Base-by-base conservation (phyloP, 345 rosid genomes). In the Lepidium africanum region DNA sequence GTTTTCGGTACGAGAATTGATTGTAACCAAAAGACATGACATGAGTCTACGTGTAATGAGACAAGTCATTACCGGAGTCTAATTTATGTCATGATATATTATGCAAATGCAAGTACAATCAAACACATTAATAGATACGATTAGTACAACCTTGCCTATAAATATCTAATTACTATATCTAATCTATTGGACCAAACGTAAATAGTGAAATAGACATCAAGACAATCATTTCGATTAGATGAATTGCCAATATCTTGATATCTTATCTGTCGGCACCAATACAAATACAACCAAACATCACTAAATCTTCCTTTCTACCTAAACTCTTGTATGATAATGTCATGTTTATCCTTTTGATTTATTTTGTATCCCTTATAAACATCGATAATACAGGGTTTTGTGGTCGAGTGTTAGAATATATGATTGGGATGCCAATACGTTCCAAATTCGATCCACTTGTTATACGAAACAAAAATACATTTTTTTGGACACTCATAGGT, bases 11-110 rank as follows among this genome's bases (percentile, higher is more conserved):
- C 12, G 15, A 58, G 17, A 46, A 69, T 38, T 38, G 66, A 59
- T 27, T 52, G 17, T 27, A 59, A 49, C 60, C 36, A 70, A 43
- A 23, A 41, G 53, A 70, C 53, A 61, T 32, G 68, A 42, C 54
- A 61, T 43, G 7, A 1, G 7, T 30, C 17, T 43, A 16, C 11
- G 40, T 33, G 36, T 33, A 21, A 33, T 70, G 47, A 57, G 75
- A 35, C 63, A 71, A 42, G 47, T 10, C 54, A 53, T 27, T 35
- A 51, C 58, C 51, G 3, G 10, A 39, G 23, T 48, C 17, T 15
- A 47, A 39, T 23, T 46, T 25, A 11, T 46, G 50, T 48, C 41
- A 17, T 12, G 10, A 21, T 14, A 15, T 14, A 46, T 15, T 25
- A 16, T 17, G 46, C 55, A 27, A 27, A 48, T 13, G 4, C 23